Evolutionary conservation across 140 eudicot species (phyloP).

Genomic region (Ambrosia hybrid): DNA sequence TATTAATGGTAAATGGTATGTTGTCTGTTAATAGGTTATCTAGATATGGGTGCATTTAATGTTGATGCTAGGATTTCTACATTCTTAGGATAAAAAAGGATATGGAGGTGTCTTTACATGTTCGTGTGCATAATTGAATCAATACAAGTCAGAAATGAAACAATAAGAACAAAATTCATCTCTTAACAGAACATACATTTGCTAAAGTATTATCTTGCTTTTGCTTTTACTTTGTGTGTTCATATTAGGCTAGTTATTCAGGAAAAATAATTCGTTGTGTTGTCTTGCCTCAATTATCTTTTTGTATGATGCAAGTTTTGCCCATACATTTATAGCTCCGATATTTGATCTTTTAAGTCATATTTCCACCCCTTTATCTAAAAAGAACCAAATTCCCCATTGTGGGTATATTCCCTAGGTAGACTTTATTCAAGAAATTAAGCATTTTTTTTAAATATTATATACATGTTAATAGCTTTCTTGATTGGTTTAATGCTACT

Average conservation of each 20-base stretch:
- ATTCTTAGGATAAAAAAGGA: neutral
- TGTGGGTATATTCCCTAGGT: slow-evolving; percentile 10
- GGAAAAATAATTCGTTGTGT: neutral
- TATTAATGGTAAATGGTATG: neutral
- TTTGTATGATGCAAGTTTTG: slow-evolving; percentile 5
- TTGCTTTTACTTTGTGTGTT: slow-evolving; percentile 9
- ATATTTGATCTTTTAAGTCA: neutral
- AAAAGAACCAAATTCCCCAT: neutral
- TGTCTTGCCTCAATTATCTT: no score
- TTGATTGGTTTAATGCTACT: slow-evolving; percentile 12
- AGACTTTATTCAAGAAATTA: slow-evolving; percentile 14
- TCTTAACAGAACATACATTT: neutral
- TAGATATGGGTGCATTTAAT: neutral
- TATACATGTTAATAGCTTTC: neutral
- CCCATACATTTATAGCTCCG: slow-evolving; percentile 5
- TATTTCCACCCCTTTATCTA: slow-evolving; percentile 13
- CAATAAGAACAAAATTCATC: slow-evolving; percentile 6
- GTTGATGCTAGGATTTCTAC: slow-evolving; percentile 9
- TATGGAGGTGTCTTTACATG: slow-evolving; percentile 10
- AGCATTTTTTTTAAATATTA: neutral
- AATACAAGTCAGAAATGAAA: slow-evolving; percentile 1
- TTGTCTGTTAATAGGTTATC: neutral
- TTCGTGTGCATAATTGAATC: slow-evolving; percentile 11
- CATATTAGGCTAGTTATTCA: slow-evolving; percentile 19
- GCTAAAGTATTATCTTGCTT: slow-evolving; percentile 8